Percentiles rank a stretch among this genome's conserved stretches.
Evolutionary conservation across 495 filamentous ascomycete species (phyloP).

Genomic region (Podospora tetraspora): DNA sequence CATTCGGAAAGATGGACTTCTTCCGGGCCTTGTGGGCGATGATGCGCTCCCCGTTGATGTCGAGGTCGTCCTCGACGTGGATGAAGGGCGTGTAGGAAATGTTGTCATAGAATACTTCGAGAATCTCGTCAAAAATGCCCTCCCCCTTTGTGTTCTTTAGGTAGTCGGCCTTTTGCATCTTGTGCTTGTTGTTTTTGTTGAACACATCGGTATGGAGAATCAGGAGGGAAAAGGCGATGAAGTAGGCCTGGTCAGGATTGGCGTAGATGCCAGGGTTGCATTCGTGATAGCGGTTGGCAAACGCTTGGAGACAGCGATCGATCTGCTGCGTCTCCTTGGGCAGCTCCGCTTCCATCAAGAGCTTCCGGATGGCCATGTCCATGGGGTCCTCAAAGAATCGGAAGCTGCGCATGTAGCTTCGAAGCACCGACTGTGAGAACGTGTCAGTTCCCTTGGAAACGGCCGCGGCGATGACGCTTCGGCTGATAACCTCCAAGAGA

Average conservation of each 20-base stretch:
- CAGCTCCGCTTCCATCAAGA: slow-evolving; percentile 93
- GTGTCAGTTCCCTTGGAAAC: slow-evolving; percentile 77
- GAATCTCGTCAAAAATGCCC: slow-evolving; percentile 83
- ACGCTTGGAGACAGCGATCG: slow-evolving; percentile 85
- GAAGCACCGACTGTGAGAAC: slow-evolving; percentile 74
- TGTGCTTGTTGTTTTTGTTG: slow-evolving; percentile 99
- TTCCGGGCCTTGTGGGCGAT: slow-evolving; percentile 61
- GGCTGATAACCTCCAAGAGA: slow-evolving; percentile 70
- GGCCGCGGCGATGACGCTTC: slow-evolving; percentile 72
- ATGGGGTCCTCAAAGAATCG: slow-evolving; percentile 92
- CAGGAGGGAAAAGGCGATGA: slow-evolving; percentile 92
- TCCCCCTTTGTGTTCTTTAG: slow-evolving; percentile 89
- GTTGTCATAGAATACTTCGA: slow-evolving; percentile 97
- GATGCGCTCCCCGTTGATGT: slow-evolving; percentile 70
- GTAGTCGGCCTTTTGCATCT: slow-evolving; percentile 96
- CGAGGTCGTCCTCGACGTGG: slow-evolving; percentile 85
- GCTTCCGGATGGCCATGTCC: slow-evolving; percentile 93
- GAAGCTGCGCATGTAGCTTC: slow-evolving; percentile 93
- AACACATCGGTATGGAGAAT: slow-evolving; percentile 97
- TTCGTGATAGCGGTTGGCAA: slow-evolving; percentile 95
- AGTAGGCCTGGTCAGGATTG: slow-evolving; percentile 90
- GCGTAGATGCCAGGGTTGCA: slow-evolving; percentile 97
- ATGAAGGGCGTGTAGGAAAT: slow-evolving; percentile 98
- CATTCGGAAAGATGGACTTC: slow-evolving; percentile 65
- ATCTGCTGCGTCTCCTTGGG: slow-evolving; percentile 98